Conservation (phyloP, 306 rosid species). For the Cucurbita ficifolia region DNA sequence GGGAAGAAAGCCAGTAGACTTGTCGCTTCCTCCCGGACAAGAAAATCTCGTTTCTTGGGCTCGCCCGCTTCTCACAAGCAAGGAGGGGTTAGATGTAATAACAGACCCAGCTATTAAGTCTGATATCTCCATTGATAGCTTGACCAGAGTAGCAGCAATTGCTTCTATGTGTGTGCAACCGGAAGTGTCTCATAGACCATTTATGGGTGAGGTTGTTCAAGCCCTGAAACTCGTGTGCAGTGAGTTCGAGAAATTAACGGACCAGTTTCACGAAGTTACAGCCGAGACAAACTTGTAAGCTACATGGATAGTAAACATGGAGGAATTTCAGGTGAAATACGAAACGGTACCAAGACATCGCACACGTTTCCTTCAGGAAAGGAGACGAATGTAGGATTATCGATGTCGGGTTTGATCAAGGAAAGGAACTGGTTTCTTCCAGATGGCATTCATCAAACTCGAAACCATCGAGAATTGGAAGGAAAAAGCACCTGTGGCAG, state of each 20-base stretch:
- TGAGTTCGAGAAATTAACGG: constrained; percentile 50
- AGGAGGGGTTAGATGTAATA: constrained; percentile 53
- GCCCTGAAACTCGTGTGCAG: constrained; percentile 86
- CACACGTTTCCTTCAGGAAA: constrained; percentile 23
- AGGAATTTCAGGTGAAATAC: constrained; percentile 12
- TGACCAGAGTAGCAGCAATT: constrained; percentile 83
- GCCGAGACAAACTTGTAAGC: constrained; percentile 25
- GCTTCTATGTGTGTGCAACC: constrained; percentile 98
- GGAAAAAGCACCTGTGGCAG: constrained; percentile 53
- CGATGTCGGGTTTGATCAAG: constrained; percentile 36
- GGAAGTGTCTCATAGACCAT: constrained; percentile 83
- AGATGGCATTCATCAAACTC: constrained; percentile 67
- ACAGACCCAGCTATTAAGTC: constrained; percentile 54
- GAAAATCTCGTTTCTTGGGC: constrained; percentile 88
- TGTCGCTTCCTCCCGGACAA: constrained; percentile 84
- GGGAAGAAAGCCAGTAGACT: constrained; percentile 91
- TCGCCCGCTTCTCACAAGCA: constrained; percentile 74
- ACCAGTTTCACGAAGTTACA: constrained; percentile 28
- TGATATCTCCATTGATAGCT: constrained; percentile 30
- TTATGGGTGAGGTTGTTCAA: constrained; percentile 99
- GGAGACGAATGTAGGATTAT: constrained; percentile 12
- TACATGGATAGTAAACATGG: constrained; percentile 14
- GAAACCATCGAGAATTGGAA: constrained; percentile 42
- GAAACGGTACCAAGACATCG: constrained; percentile 4
- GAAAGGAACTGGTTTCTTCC: constrained; percentile 41